Evolutionary conservation across 2,329 filamentous ascomycete species (phyloP).

Genomic region (Talaromyces sp.): DNA sequence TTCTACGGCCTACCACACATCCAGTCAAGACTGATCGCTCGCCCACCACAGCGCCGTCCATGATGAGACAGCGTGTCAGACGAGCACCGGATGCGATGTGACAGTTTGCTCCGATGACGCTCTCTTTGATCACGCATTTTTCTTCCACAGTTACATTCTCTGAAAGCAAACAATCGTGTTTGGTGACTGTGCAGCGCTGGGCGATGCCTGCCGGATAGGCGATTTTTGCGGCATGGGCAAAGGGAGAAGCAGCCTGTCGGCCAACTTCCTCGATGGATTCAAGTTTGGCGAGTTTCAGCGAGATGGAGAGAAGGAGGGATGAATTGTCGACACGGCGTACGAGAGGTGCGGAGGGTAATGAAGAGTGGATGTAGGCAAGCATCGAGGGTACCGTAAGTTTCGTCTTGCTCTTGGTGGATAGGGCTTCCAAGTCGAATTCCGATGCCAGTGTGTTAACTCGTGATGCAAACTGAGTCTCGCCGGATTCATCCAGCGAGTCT

Average conservation of each 20-base stretch:
- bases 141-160: slow-evolving; percentile 88
- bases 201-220: slow-evolving; percentile 80
- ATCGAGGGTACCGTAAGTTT: slow-evolving; percentile 63
- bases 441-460: slow-evolving; percentile 19
- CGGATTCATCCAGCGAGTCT: slow-evolving; percentile 10
- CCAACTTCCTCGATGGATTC: slow-evolving; percentile 61
- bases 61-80: slow-evolving; percentile 79
- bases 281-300: slow-evolving; percentile 80
- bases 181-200: slow-evolving; percentile 73
- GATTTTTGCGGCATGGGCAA: slow-evolving; percentile 74
- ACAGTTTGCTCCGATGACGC: slow-evolving; percentile 80
- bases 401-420: slow-evolving; percentile 10
- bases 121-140: slow-evolving; percentile 88
- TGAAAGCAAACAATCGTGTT: slow-evolving; percentile 74
- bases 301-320: slow-evolving; percentile 73
- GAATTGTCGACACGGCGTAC: slow-evolving; percentile 87
- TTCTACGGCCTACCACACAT: slow-evolving; percentile 78
- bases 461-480: slow-evolving; percentile 22
- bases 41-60: slow-evolving; percentile 85
- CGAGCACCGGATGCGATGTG: slow-evolving; percentile 82
- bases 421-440: neutral
- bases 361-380: slow-evolving; percentile 72
- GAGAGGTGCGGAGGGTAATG: slow-evolving; percentile 52
- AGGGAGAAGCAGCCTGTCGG: slow-evolving; percentile 58
- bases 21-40: slow-evolving; percentile 80